A percentile compares a stretch with the other conserved stretches of the same genome.
Evolutionary conservation across 2,329 filamentous ascomycete genomes (phyloP).

Genomic region (Phyllosticta citrichinensis): DNA sequence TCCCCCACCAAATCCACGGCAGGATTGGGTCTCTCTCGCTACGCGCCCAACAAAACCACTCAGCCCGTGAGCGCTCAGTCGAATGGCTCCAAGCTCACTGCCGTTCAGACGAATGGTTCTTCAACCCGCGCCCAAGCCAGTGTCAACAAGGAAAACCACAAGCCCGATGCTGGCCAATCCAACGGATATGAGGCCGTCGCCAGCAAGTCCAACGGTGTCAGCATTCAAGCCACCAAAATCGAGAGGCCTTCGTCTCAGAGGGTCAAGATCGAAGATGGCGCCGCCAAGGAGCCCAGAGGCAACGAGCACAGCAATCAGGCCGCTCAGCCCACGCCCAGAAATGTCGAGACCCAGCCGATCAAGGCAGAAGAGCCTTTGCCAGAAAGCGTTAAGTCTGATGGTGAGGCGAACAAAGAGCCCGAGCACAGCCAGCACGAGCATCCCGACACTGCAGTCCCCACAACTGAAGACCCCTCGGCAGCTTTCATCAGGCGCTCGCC

Average conservation of each 20-base stretch:
- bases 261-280: too few species aligned
- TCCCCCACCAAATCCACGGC: background rate
- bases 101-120: background rate
- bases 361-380: background rate
- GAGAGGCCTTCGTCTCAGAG: too few species aligned
- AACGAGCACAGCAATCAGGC: background rate
- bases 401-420: background rate
- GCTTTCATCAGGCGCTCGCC: background rate
- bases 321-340: background rate
- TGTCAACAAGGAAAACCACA: too few species aligned
- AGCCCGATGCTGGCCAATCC: too few species aligned
- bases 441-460: conserved; percentile 5
- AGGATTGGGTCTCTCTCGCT: background rate
- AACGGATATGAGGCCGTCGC: too few species aligned
- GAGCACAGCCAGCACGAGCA: background rate
- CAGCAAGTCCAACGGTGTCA: too few species aligned
- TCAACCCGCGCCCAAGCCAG: background rate
- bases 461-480: conserved; percentile 14
- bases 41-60: background rate
- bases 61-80: background rate
- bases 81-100: background rate
- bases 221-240: too few species aligned
- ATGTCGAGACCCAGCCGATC: background rate
- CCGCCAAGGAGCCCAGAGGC: background rate
- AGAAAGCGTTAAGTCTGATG: too few species aligned